Evolutionary conservation across 2,329 filamentous ascomycete species (phyloP).

Genomic region (Orbilia ellipsospora): DNA sequence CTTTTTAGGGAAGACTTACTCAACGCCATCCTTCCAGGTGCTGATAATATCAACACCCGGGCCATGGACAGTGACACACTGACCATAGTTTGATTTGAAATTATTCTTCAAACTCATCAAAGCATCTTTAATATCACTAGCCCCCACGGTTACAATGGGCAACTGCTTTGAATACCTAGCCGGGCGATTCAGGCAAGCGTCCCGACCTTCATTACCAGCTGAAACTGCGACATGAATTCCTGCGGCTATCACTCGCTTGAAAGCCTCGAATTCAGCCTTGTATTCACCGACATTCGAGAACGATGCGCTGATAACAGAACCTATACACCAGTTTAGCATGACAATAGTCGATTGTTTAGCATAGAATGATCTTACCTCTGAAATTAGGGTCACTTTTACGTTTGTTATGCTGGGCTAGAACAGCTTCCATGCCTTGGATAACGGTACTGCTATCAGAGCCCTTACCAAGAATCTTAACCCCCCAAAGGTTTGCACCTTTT

Average conservation of each 20-base stretch:
- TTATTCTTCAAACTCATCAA: constrained; percentile 43
- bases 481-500: constrained; percentile 65
- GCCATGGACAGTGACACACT: constrained; percentile 62
- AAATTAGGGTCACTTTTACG: constrained; percentile 62
- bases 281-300: constrained; percentile 66
- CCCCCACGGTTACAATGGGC: constrained; percentile 63
- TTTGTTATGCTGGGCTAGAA: constrained; percentile 63
- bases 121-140: constrained; percentile 61
- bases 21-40: constrained; percentile 63
- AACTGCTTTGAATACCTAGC: constrained; percentile 62
- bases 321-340: constrained; percentile 6
- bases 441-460: constrained; percentile 61
- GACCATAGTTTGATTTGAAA: constrained; percentile 61
- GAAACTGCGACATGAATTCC: constrained; percentile 64
- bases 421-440: constrained; percentile 63
- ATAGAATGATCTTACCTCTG: constrained; percentile 25
- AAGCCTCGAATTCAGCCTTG: constrained; percentile 66
- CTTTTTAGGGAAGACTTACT: constrained; percentile 19
- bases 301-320: constrained; percentile 69
- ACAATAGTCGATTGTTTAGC: background rate
- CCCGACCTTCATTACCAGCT: constrained; percentile 62
- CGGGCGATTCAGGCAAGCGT: constrained; percentile 59
- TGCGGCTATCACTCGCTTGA: constrained; percentile 64
- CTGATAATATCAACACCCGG: constrained; percentile 64
- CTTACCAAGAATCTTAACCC: constrained; percentile 66